These are phyloP conservation scores for Rutstroemia sp. DNA, from an alignment of 2,329 filamentous ascomycete species.

Conservation along the genomic window DNA sequence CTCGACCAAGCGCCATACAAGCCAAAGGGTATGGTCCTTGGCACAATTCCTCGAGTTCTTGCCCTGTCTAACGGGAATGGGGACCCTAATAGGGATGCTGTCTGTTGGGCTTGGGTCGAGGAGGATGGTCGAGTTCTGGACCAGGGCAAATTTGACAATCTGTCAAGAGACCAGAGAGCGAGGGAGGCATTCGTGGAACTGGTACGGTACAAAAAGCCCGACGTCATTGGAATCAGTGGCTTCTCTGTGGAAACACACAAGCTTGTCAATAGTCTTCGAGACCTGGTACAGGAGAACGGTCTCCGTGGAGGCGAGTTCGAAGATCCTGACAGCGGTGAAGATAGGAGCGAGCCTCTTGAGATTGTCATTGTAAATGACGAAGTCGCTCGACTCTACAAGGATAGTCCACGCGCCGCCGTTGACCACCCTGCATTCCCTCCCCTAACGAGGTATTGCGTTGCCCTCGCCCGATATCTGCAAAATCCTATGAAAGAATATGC, in stretches of 20 bases:
- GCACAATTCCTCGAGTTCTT: constrained; percentile 80
- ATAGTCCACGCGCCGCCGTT: constrained; percentile 67
- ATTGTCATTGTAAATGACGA: constrained; percentile 93
- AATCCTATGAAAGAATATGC: constrained; percentile 96
- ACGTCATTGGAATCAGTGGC: constrained; percentile 84
- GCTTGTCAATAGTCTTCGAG: constrained; percentile 73
- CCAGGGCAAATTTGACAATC: constrained; percentile 77
- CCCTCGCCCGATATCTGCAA: constrained; percentile 83
- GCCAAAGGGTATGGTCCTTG: constrained; percentile 83
- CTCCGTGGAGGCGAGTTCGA: constrained; percentile 77
- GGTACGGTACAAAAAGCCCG: constrained; percentile 71
- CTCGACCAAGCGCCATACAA: constrained; percentile 96
- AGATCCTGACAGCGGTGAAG: constrained; percentile 68
- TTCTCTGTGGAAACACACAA: constrained; percentile 82
- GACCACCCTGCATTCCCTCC: constrained; percentile 78
- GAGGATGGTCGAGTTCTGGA: constrained; percentile 87
- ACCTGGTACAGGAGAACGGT: constrained; percentile 68
- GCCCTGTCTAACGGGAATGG: constrained; percentile 81
- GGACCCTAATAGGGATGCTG: constrained; percentile 63
- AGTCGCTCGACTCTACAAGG: constrained; percentile 92
- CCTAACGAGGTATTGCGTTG: constrained; percentile 82
- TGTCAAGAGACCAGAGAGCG: constrained; percentile 62
- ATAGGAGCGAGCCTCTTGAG: constrained; percentile 72
- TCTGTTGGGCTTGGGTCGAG: constrained; percentile 88
- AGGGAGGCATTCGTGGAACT: constrained; percentile 69